A percentile compares a stretch with the other conserved stretches of the same genome.
These are phyloP conservation scores for Vanilla planifolia DNA, from an alignment of 106 monocot genomes.

Conservation along the genomic window DNA sequence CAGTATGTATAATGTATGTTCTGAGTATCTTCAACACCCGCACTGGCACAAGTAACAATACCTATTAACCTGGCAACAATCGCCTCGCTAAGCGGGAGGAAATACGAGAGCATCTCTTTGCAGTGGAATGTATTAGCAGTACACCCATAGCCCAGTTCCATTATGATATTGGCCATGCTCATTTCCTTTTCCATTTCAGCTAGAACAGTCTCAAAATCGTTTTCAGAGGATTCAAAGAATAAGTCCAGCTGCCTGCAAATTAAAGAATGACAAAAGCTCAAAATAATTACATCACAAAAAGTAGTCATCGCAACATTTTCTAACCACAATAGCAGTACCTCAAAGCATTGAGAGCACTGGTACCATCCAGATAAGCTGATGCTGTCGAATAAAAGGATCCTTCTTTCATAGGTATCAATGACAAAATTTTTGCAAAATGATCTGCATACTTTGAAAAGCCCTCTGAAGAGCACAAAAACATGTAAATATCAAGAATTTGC, in stretches of 20 bases:
- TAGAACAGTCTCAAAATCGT: conserved; percentile 75
- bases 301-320: not conserved
- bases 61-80: conserved; percentile 73
- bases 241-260: conserved; percentile 51
- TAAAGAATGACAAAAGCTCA: not conserved
- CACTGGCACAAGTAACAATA: conserved; percentile 42
- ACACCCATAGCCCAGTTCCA: conserved; percentile 90
- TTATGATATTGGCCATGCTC: conserved; percentile 71
- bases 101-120: conserved; percentile 72
- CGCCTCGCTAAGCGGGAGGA: conserved; percentile 71
- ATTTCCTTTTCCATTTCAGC: conserved; percentile 78
- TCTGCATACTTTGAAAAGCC: conserved; percentile 75
- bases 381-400: conserved; percentile 29
- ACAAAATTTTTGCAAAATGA: conserved; percentile 69
- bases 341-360: conserved; percentile 11
- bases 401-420: conserved; percentile 44
- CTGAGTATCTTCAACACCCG: conserved; percentile 61
- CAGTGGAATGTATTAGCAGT: conserved; percentile 53
- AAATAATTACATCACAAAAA: not conserved
- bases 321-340: conserved; percentile 32
- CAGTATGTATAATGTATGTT: conserved; percentile 51
- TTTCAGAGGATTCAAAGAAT: conserved; percentile 29
- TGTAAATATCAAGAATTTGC: conserved; percentile 62
- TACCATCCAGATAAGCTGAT: conserved; percentile 33
- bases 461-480: conserved; percentile 68